Conservation (phyloP, 1,139 yeast species). For the Protomyces inundatus region DNA sequence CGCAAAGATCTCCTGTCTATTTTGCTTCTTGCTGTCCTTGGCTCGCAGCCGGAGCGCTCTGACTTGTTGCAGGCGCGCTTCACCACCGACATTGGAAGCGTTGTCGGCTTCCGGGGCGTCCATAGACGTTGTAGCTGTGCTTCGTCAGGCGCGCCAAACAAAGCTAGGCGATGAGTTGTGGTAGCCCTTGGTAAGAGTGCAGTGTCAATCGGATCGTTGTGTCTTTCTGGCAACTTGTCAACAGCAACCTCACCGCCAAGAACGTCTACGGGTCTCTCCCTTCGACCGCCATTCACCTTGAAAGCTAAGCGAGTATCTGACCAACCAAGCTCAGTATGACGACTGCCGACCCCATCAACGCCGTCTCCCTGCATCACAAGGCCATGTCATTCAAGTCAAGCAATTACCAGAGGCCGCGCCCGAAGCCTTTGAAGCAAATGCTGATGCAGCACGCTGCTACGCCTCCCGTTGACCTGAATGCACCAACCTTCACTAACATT, state of each 20-base stretch:
- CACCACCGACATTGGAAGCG: not conserved
- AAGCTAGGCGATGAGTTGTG: no score
- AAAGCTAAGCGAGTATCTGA: no score
- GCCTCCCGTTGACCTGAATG: constrained; percentile 28
- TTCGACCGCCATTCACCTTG: no score
- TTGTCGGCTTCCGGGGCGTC: not conserved
- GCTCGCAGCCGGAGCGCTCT: constrained; percentile 17
- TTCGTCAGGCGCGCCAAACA: no score
- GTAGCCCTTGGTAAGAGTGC: no score
- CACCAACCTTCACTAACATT: constrained; percentile 51
- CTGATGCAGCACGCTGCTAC: constrained; percentile 57
- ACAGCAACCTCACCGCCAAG: no score
- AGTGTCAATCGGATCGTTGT: no score
- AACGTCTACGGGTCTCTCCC: no score
- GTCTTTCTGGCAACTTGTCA: no score
- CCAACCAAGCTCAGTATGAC: not conserved
- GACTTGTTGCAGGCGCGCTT: constrained; percentile 7
- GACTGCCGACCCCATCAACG: not conserved
- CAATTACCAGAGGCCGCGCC: constrained; percentile 42
- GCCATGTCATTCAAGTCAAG: constrained; percentile 31
- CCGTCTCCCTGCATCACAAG: not conserved
- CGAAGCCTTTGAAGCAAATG: constrained; percentile 71
- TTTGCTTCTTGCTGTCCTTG: constrained; percentile 38
- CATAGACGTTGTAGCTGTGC: no score
- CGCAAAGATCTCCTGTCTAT: constrained; percentile 44